Base-by-base conservation (phyloP, 2,329 filamentous ascomycete genomes). In the Metarhizium rileyi region DNA sequence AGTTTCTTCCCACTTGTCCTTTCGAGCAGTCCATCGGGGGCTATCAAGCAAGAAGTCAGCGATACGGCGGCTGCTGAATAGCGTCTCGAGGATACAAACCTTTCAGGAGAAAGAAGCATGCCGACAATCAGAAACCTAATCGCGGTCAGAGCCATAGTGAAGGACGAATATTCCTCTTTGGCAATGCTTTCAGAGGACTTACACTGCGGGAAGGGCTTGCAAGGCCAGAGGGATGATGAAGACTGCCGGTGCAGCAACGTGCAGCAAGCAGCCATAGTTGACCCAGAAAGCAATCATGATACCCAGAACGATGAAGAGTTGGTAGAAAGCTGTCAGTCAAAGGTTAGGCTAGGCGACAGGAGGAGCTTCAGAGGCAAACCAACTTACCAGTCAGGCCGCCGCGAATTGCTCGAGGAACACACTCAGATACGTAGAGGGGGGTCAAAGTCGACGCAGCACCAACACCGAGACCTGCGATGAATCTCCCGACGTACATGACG, bases 1-100 rank as follows among this genome's bases (percentile, higher is more conserved):
- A 1, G 83, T 79, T 38, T 77, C 70, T 52, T 87, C 83, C 81
- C 81, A 86, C 54, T 81, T 74, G 57, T 86, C 82, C 57, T 80
- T 74, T 56, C 80, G 78, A 23, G 83, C 84, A 23, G 84, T 75
- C 77, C 79, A 87, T 55, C 84, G 75, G 14, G 83, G 83, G 6
- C 80, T 84, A n/a, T 52, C 16, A 75, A 71, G 4, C 12, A 18
- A 10, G 30, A 18, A 10, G 30, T 59, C 41, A 60, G 53, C 22
- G 36, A 12, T 35, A 6, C 20, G 30, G 4, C 38, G 10, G 23
- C 12, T 6, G 10, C 18, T 9, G 16, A 16, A 12, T 10, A 38
- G 35, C 18, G 18, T 16, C 22, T 18, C 2, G 25, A 18, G 5
- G 8, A 6, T 16, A 46, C 47, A 35, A 55, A 66, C 66, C 66